These are phyloP conservation scores for Besnoitia besnoiti DNA, from an alignment of 169 alveolate species.

Conservation along the genomic window DNA sequence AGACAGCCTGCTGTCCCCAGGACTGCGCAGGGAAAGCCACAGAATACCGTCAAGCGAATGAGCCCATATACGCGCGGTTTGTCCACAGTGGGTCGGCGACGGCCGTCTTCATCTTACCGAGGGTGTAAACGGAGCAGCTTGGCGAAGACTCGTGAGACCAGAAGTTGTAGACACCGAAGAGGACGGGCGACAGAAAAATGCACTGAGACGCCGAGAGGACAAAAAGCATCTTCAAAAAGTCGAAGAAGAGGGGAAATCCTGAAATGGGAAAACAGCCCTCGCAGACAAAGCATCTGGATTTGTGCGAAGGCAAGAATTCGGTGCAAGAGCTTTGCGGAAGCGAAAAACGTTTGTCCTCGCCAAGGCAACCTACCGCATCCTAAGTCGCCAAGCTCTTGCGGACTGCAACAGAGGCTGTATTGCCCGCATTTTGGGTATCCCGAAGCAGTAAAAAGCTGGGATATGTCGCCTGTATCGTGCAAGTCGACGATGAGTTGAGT, in stretches of 20 bases:
- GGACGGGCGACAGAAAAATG: conserved; percentile 44
- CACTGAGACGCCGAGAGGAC: conserved; percentile 59
- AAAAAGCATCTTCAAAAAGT: conserved; percentile 53
- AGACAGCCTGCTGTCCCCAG: conserved; percentile 66
- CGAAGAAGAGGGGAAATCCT: conserved; percentile 68
- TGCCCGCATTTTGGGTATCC: conserved; percentile 63
- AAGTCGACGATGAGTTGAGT: conserved; percentile 44
- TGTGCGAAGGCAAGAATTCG: background rate
- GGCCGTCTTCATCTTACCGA: conserved; percentile 10
- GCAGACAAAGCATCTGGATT: no score
- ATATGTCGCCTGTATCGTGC: conserved; percentile 54
- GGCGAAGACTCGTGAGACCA: conserved; percentile 41
- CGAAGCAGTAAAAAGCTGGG: conserved; percentile 55
- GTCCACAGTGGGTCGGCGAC: background rate
- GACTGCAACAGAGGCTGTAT: conserved; percentile 64
- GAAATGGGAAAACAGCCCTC: background rate
- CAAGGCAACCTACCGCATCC: conserved; percentile 56
- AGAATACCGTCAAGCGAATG: background rate
- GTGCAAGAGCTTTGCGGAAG: background rate
- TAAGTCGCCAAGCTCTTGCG: conserved; percentile 63
- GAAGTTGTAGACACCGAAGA: conserved; percentile 50
- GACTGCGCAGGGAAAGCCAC: conserved; percentile 24
- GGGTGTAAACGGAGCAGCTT: conserved; percentile 51
- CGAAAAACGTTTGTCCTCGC: background rate
- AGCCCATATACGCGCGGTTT: background rate